Percentiles rank a stretch among this genome's conserved stretches.
Evolutionary conservation across 176 grass and related monocot genomes (phyloP).

Genomic region (Otatea glauca): DNA sequence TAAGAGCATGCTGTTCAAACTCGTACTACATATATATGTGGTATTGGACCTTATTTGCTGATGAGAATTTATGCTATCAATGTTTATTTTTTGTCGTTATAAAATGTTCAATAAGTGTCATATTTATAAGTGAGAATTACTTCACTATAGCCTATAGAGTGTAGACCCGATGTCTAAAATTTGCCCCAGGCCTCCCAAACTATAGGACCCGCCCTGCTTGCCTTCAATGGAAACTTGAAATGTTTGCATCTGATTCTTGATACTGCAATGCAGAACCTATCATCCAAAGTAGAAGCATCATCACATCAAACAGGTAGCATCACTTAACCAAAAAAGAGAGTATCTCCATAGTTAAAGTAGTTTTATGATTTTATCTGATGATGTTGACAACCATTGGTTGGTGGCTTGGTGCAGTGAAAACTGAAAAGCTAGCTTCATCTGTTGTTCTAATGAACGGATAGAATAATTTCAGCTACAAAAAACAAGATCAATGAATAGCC

Average conservation of each 20-base stretch:
- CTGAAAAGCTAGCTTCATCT: background rate
- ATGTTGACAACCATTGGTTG: too few species aligned
- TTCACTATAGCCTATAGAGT: too few species aligned
- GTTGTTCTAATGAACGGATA: background rate
- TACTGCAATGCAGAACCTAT: background rate
- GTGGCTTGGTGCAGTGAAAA: background rate
- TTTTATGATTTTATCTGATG: background rate
- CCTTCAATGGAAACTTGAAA: conserved; percentile 15
- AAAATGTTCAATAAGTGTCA: too few species aligned
- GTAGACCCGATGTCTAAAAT: too few species aligned
- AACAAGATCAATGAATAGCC: background rate
- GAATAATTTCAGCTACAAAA: background rate
- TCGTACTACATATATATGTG: too few species aligned
- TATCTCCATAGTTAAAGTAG: background rate
- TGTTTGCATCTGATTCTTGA: background rate
- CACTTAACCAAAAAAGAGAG: background rate
- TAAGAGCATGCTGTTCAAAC: too few species aligned
- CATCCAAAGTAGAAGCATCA: background rate
- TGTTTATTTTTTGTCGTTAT: too few species aligned
- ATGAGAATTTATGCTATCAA: too few species aligned
- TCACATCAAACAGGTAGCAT: background rate
- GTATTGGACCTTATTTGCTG: too few species aligned
- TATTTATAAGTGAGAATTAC: too few species aligned
- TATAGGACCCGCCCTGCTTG: too few species aligned
- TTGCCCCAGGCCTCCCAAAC: too few species aligned